phyloP scores from a whole-genome alignment of 2,329 filamentous ascomycete genomes.

The Botrytis sinoallii region DNA sequence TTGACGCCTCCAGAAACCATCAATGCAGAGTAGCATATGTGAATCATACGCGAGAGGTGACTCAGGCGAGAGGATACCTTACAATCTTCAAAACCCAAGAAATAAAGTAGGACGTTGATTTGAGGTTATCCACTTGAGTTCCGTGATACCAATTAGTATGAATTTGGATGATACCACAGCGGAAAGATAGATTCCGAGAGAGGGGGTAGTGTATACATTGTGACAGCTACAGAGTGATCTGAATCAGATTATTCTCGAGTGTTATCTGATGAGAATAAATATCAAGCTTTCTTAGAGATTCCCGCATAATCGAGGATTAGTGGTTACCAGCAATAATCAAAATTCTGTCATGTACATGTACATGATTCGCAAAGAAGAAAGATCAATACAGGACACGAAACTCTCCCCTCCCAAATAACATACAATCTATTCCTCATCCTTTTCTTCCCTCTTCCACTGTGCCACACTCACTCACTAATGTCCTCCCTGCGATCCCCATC shows the following conservation, averaged over 20 bases:
- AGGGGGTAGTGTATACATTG: neutral
- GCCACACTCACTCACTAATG: neutral
- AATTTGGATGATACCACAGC: neutral
- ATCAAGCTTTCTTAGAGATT: neutral
- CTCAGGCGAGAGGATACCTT: too few relatives aligned
- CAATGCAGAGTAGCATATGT: too few relatives aligned
- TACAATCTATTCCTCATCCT: neutral
- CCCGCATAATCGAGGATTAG: neutral
- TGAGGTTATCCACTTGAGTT: neutral
- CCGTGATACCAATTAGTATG: fast-evolving
- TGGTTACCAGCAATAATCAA: too few relatives aligned
- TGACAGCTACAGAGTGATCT: neutral
- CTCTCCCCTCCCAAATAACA: neutral
- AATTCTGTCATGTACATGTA: neutral
- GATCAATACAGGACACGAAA: neutral
- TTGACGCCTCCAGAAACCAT: too few relatives aligned
- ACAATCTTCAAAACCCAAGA: too few relatives aligned
- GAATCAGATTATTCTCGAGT: neutral
- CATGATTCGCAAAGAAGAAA: neutral
- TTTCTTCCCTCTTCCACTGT: neutral
- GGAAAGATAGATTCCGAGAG: neutral
- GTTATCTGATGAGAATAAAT: neutral
- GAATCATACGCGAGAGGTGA: too few relatives aligned
- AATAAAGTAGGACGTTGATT: too few relatives aligned
- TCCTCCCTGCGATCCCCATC: too few relatives aligned